Evolutionary conservation across 75 land plant species (phyloP), one percentile per base, ranked within the genome.

Genomic region (Picea glauca): DNA sequence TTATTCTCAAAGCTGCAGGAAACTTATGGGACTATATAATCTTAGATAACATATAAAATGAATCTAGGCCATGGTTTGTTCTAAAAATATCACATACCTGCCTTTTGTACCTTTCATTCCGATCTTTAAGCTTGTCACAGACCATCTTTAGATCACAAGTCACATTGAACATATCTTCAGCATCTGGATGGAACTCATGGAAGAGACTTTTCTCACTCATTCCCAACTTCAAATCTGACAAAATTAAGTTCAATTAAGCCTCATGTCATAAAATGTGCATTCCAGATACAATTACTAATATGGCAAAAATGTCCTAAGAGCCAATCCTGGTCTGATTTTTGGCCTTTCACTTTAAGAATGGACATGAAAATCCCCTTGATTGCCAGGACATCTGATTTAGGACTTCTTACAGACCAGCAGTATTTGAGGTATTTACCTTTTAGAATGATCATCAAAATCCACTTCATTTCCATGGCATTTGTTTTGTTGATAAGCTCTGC

Each of bases 121-220:
- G 83, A 87, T 97, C 91, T 62, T 78, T 87, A 72, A 97, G 78
- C 85, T 93, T 97, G 60, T 94, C 96, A 85, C 96, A 97, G 23
- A 97, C 98, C 76, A 97, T 67, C 80, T 93, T 93, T 78, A 95
- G 78, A 81, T 97, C 99, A 86, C 99, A 97, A 9, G 99, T 97
- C 76, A 92, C 95, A 86, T 97, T 97, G 77, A 95, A 97, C 78
- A 95, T 78, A 79, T 97, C 99, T 70, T 95, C 98, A 9, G 99
- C 99, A 85, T 97, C 99, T 12, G 96, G 98, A 84, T 97, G 99
- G 74, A 97, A 95, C 80, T 93, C 96, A 84, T 93, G 91, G 65
- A 97, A 93, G 13, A 97, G 84, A 73, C 90, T 95, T 77, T 91
- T 97, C 77, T 97, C 99, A 80, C 98, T 91, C 23, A 97, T 78